Base-by-base conservation (phyloP, 805 yeast species). In the Metschnikowia lochheadii region DNA sequence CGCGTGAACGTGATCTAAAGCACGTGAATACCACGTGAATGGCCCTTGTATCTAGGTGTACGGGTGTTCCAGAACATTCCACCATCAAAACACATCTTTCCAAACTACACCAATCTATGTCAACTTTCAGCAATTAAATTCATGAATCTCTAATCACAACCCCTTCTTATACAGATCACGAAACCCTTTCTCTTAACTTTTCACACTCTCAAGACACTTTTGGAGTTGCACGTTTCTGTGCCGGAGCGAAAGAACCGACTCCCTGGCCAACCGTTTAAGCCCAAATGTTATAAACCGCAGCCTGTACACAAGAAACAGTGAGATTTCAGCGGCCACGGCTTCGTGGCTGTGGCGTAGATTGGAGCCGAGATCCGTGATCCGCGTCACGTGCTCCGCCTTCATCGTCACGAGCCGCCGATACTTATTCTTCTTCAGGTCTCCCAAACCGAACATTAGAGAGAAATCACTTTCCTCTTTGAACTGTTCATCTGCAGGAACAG, bases 301-400 rank as follows among this genome's bases (percentile, higher is more conserved):
- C 57, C 79, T 79, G 64, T 77, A 82, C 47, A 70, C 72, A 56
- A 85, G 66, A 52, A 79, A 84, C 46, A 77, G 79, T 46, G 83
- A 83, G 17, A 84, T 68, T 61, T 83, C 86, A 46, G 80, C 76
- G 0, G 91, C 90, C 3, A 85, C 56, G 1, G 64, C 57, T 58
- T 86, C 92, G 63, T 86, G 87, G n/a, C 69, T 75, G 21, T 56
- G 53, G 48, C 75, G 80, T 21, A 86, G 74, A 3, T 75, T 80
- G 17, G 60, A 52, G 52, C 76, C 79, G 41, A 84, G 56, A 10
- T 63, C 68, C 52, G 72, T 56, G 39, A 85, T 63, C 38, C 69
- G 69, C 32, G 66, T 63, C 44, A 77, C 72, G 20, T 72, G 65
- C n/a, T 72, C 77, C 4, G 72, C 61, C 29, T 74, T 75, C 3